phyloP scores from a whole-genome alignment of 768 basidiomycete species.

The Terana coerulea region DNA sequence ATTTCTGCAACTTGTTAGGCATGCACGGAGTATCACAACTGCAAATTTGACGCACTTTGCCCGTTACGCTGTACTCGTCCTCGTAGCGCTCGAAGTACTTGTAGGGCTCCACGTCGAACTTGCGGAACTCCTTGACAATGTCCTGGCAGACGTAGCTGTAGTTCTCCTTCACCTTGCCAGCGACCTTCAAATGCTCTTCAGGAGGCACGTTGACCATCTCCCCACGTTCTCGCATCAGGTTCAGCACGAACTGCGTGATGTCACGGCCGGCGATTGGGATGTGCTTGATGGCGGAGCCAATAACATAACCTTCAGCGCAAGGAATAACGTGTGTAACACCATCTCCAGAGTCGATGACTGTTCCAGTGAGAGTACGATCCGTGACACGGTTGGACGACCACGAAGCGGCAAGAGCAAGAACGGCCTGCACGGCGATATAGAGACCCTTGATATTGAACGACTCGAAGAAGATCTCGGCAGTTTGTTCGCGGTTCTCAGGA shows the following conservation, averaged over 20 bases:
- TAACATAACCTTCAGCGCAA: conserved; percentile 96
- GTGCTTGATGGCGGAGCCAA: conserved; percentile 98
- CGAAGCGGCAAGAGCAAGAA: conserved; percentile 94
- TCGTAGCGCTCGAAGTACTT: conserved; percentile 94
- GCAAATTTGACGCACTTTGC: conserved; percentile 54
- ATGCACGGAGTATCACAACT: too few species aligned
- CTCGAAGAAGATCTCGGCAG: conserved; percentile 99
- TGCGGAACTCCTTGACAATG: conserved; percentile 97
- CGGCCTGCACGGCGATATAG: conserved; percentile 98
- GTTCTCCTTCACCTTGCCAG: conserved; percentile 94
- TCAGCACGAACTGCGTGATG: conserved; percentile 94
- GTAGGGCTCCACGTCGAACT: conserved; percentile 94
- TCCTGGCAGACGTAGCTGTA: conserved; percentile 99
- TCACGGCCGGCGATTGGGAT: conserved; percentile 98
- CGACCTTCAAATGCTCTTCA: conserved; percentile 90
- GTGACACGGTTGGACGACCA: conserved; percentile 91
- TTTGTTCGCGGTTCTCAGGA: conserved; percentile 98
- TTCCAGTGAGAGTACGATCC: conserved; percentile 92
- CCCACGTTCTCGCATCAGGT: conserved; percentile 91
- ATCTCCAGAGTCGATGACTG: conserved; percentile 98
- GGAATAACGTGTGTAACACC: conserved; percentile 99
- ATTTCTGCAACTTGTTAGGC: conserved; percentile 54
- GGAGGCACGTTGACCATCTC: conserved; percentile 89
- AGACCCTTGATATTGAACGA: conserved; percentile 99
- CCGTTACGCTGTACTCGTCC: conserved; percentile 90